Base-by-base conservation (phyloP, 352 stramenopile genomes). In the Phytophthora syringae region DNA sequence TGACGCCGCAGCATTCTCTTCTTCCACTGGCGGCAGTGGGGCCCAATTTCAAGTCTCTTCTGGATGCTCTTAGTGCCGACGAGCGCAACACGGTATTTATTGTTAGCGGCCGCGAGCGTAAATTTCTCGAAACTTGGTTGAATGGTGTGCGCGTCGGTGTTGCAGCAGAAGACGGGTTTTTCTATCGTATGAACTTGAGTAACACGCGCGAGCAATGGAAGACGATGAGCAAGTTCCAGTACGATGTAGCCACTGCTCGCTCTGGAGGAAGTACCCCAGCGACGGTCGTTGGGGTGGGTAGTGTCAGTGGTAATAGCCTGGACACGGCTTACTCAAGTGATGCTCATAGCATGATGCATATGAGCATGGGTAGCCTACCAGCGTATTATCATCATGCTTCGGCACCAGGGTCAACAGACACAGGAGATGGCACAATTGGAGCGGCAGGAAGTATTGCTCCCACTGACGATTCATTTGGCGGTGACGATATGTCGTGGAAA, bases 121-220 rank as follows among this genome's bases (percentile, higher is more conserved):
- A 93, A 57, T 97, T 97, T 47, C 76, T 97, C n/a, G 89, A 97
- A 57, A 95, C 86, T 37, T 97, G 89, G 89, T 67, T 97, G 39
- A 83, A 88, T 28, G 82, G 82, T 2, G 78, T 92, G 21, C 78
- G 84, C 0, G 82, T 92, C 11, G 84, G 84, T 24, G 81, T 92
- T n/a, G 84, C 84, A 28, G 84, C 84, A 4, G 84, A 92, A 61
- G 84, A 92, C 30, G 84, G 84, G 0, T 92, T 88, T 48, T 92
- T 92, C 52, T 92, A 92, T 64, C 81, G 84, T 16, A 93, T 93
- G 82, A 90, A 91, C 49, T 44, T 93, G 48, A 72, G 75, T 11
- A 93, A 93, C 36, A 72, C 82, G 20, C 78, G 72, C 2, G 84
- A 93, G 61, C 72, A 80, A 21, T 93, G 84, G 84, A 93, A 93